Evolutionary conservation across 1,139 yeast genomes (phyloP), one percentile per base, ranked within the genome.

Genomic region (Nakaseomyces nivariensis): DNA sequence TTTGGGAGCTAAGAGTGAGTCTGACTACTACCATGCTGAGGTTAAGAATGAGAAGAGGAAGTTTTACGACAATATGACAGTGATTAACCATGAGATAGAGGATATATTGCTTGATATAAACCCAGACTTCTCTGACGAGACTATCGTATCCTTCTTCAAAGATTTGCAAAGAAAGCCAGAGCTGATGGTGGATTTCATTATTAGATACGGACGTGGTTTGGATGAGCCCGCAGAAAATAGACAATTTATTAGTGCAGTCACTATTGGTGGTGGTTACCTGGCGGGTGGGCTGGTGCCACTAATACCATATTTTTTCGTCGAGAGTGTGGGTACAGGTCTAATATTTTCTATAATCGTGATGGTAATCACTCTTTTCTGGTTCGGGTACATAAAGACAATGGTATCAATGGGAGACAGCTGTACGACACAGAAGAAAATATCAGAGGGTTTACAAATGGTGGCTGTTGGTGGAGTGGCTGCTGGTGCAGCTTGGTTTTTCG

Each of bases 381-480:
- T 92, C 67, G 98, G 98, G 37, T 86, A 78, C 63, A 70, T 83
- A 52, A 92, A 92, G 72, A 88, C 97, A 17, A 71, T 83, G 43
- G 78, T 89, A 49, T 85, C 97, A 8, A 79, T 90, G 72, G 95
- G 95, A 50, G 81, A 79, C 38, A 90, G 82, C 55, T 80, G 88
- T 60, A 76, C 87, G 13, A 67, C 67, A 8, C 62, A 65, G 53
- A 81, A 79, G 60, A 85, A 87, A 61, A 70, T 85, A 5, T 69
- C 72, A 46, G 96, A 89, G 66, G 97, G 97, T 48, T 51, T 85
- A 42, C 95, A 89, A 69, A 92, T 92, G 97, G 82, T 89, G 51
- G 71, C 85, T 24, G 90, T 88, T 48, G 98, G 98, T 43, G 95
- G 97, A 17, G 71, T 85, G 34, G 98, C 98, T 27, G 98, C 98